Conservation (phyloP, 2,329 filamentous ascomycete genomes). For the Orbilia javanica region DNA sequence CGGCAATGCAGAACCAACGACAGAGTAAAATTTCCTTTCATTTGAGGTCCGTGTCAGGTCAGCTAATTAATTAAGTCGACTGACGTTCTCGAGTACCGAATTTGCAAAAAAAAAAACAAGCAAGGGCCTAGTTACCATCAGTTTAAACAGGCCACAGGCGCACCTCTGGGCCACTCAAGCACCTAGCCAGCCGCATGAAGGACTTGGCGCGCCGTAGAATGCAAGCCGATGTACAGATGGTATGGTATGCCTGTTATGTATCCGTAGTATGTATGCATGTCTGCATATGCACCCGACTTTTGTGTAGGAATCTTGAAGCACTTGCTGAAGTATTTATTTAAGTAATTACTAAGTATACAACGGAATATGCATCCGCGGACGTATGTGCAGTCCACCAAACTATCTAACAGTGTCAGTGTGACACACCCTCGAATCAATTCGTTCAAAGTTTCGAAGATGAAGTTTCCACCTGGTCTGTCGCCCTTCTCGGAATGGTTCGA, state of each 20-base stretch:
- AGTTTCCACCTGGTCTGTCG: no score
- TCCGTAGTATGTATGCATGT: not conserved
- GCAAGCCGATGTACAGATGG: not conserved
- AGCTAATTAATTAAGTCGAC: constrained; percentile 14
- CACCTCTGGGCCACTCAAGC: not conserved
- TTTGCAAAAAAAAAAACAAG: constrained; percentile 6
- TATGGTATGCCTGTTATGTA: not conserved
- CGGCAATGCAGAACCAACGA: no score
- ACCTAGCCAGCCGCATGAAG: constrained; percentile 3
- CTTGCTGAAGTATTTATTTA: not conserved
- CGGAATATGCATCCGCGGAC: not conserved
- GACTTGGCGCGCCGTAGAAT: constrained; percentile 19
- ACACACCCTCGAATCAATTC: no score
- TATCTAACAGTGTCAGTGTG: not conserved
- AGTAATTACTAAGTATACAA: not conserved
- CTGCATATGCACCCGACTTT: not conserved
- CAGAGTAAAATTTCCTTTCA: not conserved
- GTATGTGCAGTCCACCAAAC: constrained; percentile 12
- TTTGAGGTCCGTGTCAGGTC: constrained; percentile 7
- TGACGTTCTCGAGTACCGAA: constrained; percentile 9
- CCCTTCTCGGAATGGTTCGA: no score
- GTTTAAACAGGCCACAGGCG: constrained; percentile 13
- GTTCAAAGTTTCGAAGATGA: not conserved
- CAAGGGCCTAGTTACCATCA: not conserved
- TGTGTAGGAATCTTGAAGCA: not conserved